phyloP scores from a whole-genome alignment of 2,329 filamentous ascomycete genomes.

The Zasmidium angulare region DNA sequence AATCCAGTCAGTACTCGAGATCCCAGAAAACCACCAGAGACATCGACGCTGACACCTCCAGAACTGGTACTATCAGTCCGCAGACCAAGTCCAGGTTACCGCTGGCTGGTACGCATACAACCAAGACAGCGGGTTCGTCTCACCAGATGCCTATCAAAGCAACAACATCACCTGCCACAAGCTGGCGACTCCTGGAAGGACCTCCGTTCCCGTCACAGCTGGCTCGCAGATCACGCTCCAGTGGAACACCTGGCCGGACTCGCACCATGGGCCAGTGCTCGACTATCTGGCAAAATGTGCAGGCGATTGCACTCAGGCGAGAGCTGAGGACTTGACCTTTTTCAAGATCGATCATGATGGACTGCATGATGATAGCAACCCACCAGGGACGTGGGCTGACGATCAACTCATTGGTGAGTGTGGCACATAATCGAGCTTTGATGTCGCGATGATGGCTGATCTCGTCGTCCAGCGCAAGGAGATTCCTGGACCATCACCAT shows the following conservation, averaged over 20 bases:
- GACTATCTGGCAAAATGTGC: constrained; percentile 61
- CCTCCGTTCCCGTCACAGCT: constrained; percentile 57
- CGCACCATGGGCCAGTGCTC: constrained; percentile 62
- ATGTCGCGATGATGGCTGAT: neutral
- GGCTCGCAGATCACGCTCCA: constrained; percentile 53
- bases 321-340: constrained; percentile 55
- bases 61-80: neutral
- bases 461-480: constrained; percentile 32
- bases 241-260: constrained; percentile 59
- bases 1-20: neutral
- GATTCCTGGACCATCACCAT: constrained; percentile 52
- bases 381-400: constrained; percentile 54
- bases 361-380: constrained; percentile 40
- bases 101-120: constrained; percentile 1
- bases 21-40: neutral
- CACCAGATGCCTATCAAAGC: constrained; percentile 16
- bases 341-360: constrained; percentile 63
- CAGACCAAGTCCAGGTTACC: neutral
- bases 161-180: constrained; percentile 46
- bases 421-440: neutral
- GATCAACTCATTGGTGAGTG: constrained; percentile 46
- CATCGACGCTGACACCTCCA: neutral
- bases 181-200: constrained; percentile 49
- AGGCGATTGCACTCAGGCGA: constrained; percentile 55
- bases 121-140: constrained; percentile 39